Evolutionary conservation across 371 early-diverging fungal genomes (phyloP).

Genomic region (Mortierella sp.): DNA sequence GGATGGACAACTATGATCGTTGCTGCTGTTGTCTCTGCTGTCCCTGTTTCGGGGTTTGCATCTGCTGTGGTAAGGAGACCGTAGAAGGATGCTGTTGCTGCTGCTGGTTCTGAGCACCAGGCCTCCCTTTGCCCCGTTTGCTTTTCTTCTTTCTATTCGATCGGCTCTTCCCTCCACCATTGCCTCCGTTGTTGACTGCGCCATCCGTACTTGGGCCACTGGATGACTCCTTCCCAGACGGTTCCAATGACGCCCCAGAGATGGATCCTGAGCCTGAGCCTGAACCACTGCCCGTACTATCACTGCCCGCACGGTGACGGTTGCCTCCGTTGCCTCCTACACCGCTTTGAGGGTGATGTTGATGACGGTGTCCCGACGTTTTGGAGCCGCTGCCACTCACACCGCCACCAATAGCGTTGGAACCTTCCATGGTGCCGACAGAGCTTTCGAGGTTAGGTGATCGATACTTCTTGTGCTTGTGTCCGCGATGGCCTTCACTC

Average conservation of each 20-base stretch:
- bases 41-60: constrained; percentile 1
- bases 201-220: background rate
- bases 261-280: constrained; percentile 5
- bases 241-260: constrained; percentile 3
- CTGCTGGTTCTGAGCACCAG: constrained; percentile 2
- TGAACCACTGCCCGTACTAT: constrained; percentile 18
- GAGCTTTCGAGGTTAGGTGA: constrained; percentile 5
- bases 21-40: background rate
- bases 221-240: background rate
- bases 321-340: background rate
- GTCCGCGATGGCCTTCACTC: constrained; percentile 17
- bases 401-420: constrained; percentile 6
- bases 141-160: constrained; percentile 3
- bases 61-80: background rate
- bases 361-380: background rate
- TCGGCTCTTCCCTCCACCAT: constrained; percentile 1
- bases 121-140: constrained; percentile 10
- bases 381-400: constrained; percentile 6
- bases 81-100: constrained; percentile 10
- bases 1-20: background rate
- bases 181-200: background rate
- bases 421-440: constrained; percentile 4
- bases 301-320: constrained; percentile 17
- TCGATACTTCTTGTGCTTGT: constrained; percentile 22
- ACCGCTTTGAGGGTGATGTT: background rate